These are phyloP conservation scores for Hyphopichia burtonii DNA, from an alignment of 1,139 yeast species.

Conservation along the genomic window DNA sequence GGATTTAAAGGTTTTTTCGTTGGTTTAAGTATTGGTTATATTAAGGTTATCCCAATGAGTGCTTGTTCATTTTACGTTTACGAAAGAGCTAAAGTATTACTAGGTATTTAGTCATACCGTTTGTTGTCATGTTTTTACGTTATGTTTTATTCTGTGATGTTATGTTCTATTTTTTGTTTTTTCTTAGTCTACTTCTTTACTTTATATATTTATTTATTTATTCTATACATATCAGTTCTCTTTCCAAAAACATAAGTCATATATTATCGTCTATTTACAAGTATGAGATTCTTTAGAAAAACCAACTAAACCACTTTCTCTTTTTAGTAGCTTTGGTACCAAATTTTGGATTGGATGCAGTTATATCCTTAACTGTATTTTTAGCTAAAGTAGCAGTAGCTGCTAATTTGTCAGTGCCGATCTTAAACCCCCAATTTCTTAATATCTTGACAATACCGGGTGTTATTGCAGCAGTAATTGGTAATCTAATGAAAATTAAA, in stretches of 20 bases:
- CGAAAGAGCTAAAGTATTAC: slow-evolving; percentile 71
- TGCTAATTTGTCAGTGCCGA: slow-evolving; percentile 52
- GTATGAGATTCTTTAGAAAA: slow-evolving; percentile 44
- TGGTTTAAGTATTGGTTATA: slow-evolving; percentile 91
- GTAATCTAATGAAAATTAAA: slow-evolving; percentile 74
- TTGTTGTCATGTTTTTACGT: slow-evolving; percentile 1
- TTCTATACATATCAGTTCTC: neutral
- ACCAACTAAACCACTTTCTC: slow-evolving; percentile 64
- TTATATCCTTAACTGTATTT: slow-evolving; percentile 33
- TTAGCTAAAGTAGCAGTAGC: slow-evolving; percentile 39
- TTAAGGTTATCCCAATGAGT: slow-evolving; percentile 95
- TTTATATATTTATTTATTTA: neutral
- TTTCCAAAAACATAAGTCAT: neutral
- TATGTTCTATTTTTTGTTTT: neutral
- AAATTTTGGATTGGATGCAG: slow-evolving; percentile 45
- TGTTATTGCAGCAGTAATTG: slow-evolving; percentile 89
- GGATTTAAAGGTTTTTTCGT: slow-evolving; percentile 89
- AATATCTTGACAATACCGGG: slow-evolving; percentile 71
- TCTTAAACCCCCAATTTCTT: slow-evolving; percentile 76
- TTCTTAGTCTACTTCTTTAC: neutral
- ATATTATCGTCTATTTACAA: slow-evolving; percentile 3
- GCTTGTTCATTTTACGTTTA: slow-evolving; percentile 95
- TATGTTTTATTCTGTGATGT: slow-evolving; percentile 1
- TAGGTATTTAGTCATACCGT: slow-evolving; percentile 49
- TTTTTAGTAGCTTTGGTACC: slow-evolving; percentile 52